A percentile compares a stretch with the other conserved stretches of the same genome.
Evolutionary conservation across 805 yeast genomes (phyloP).

Genomic region (Metschnikowia peoriensis): DNA sequence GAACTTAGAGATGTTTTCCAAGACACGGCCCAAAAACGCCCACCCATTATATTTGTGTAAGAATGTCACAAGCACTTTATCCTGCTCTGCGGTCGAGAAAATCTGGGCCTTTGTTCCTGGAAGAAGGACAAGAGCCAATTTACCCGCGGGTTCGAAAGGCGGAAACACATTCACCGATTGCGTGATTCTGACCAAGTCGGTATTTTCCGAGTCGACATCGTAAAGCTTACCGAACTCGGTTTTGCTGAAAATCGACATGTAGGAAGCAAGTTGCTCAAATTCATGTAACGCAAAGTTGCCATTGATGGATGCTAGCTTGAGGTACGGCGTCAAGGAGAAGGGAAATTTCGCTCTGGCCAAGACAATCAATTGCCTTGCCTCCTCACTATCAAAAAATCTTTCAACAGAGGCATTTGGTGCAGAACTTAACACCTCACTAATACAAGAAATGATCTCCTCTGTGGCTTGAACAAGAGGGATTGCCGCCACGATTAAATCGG

Average conservation of each 20-base stretch:
- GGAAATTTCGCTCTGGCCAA: slow-evolving; percentile 78
- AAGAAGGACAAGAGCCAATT: slow-evolving; percentile 43
- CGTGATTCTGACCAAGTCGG: slow-evolving; percentile 52
- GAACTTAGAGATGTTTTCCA: slow-evolving; percentile 57
- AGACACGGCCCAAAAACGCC: slow-evolving; percentile 75
- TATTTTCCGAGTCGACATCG: slow-evolving; percentile 49
- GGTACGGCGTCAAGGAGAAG: slow-evolving; percentile 53
- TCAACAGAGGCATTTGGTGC: slow-evolving; percentile 47
- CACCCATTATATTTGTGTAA: slow-evolving; percentile 79
- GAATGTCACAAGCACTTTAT: slow-evolving; percentile 56
- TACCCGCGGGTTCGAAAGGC: slow-evolving; percentile 51
- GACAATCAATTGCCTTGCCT: slow-evolving; percentile 43
- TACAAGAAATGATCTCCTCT: slow-evolving; percentile 42
- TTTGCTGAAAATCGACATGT: slow-evolving; percentile 48
- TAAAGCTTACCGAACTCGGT: slow-evolving; percentile 39
- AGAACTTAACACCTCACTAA: slow-evolving; percentile 40
- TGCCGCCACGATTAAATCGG: slow-evolving; percentile 43
- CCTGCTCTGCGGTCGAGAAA: slow-evolving; percentile 45
- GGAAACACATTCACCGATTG: slow-evolving; percentile 51
- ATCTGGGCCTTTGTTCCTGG: slow-evolving; percentile 68
- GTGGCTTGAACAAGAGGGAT: slow-evolving; percentile 50
- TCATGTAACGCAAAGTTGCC: slow-evolving; percentile 67
- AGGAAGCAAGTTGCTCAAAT: slow-evolving; percentile 57
- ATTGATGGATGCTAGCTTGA: slow-evolving; percentile 60
- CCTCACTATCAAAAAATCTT: slow-evolving; percentile 45